These are phyloP conservation scores for Aspergillus sp. DNA, from an alignment of 2,329 filamentous ascomycete species.

Conservation along the genomic window DNA sequence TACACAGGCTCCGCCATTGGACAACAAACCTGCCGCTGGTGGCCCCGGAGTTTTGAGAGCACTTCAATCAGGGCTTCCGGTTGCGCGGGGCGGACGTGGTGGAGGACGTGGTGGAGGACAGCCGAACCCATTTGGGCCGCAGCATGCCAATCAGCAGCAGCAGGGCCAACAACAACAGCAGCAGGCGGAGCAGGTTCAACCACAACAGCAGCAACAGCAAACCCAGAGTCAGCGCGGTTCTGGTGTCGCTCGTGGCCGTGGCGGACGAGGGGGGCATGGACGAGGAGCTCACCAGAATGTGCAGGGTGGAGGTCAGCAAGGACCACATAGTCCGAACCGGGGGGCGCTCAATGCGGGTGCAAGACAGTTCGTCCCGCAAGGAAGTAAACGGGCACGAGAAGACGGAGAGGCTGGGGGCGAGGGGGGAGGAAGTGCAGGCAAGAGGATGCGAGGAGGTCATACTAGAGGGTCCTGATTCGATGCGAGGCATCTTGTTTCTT, in stretches of 20 bases:
- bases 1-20: constrained; percentile 19
- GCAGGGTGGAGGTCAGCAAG: constrained; percentile 23
- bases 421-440: constrained; percentile 31
- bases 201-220: constrained; percentile 20
- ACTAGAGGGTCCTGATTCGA: constrained; percentile 17
- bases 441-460: constrained; percentile 39
- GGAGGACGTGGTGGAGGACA: constrained; percentile 31
- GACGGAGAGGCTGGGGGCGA: constrained; percentile 37
- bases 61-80: constrained; percentile 36
- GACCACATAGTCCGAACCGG: constrained; percentile 22
- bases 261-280: constrained; percentile 28
- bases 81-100: constrained; percentile 35
- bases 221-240: constrained; percentile 27
- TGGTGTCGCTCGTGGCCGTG: constrained; percentile 36
- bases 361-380: constrained; percentile 48
- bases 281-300: constrained; percentile 34
- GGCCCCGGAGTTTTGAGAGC: constrained; percentile 34
- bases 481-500: not conserved
- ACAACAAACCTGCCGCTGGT: constrained; percentile 26
- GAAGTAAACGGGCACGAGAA: constrained; percentile 48
- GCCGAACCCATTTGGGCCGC: constrained; percentile 21
- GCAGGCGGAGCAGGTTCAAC: too few relatives aligned
- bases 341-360: constrained; percentile 41
- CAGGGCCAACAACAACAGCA: constrained; percentile 17
- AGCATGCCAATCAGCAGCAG: constrained; percentile 14